Evolutionary conservation across 768 basidiomycete species (phyloP), one percentile per base, ranked within the genome.

Genomic region (Pholiota molesta): DNA sequence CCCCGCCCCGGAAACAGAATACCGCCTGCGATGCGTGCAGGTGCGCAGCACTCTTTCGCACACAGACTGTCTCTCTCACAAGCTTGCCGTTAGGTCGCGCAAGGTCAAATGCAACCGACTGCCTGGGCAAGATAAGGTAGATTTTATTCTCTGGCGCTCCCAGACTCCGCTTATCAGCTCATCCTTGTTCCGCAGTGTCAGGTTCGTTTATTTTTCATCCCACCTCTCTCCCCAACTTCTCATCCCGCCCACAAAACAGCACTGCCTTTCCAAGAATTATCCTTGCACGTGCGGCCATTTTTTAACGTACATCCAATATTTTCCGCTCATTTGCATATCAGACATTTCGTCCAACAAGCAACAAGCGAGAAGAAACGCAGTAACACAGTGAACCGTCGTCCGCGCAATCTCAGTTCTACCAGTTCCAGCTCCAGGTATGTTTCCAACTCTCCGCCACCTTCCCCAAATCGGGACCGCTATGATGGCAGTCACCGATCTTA

Each of bases 11-110:
- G 60, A 94, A 94, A 73, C 94, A 95, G 77, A 96, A 96, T 72
- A 92, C 93, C 21, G 94, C 95, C 28, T 96, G 94, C 75, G 94
- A 96, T 79, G 91, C 91, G 56, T 96, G 94, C 86, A 90, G 91
- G 91, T 89, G 7, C 61, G 77, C 65, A 42, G 28, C 29, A 29
- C 19, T 52, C 10, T 8, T 26, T 59, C 10, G 37, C 29, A 19
- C 9, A n/a, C 33, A 45, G 11, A 37, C 53, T 40, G 31, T 42
- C 59, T 60, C 47, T 59, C 51, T 66, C 66, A 60, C 64, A 62
- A 66, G 31, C 68, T 65, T 52, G 35, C 56, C 37, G 57, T 59
- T 65, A 92, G 93, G 76, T 81, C 90, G 40, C 84, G 94, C 65
- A 95, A 95, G 79, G 94, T 95, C 67, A 94, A 94, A 74, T 95